Evolutionary conservation across 163 green algal species (phyloP), one percentile per base, ranked within the genome.

Genomic region (Scenedesmus sp.): DNA sequence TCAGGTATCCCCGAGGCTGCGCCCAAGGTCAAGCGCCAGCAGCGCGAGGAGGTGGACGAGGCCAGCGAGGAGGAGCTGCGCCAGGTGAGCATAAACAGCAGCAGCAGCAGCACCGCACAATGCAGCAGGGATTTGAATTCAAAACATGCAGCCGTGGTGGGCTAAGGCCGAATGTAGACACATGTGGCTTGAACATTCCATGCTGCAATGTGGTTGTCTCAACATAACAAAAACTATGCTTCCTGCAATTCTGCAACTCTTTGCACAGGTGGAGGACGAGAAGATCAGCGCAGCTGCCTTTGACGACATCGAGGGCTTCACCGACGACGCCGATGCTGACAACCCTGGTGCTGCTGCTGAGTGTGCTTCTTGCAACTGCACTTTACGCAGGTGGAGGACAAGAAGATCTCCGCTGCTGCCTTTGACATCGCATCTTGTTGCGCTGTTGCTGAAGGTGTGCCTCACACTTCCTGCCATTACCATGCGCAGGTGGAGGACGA

Each of bases 1-100:
- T 93, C 93, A 52, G 94, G 94, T 92, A 96, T 96, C 67, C 93
- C 94, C 26, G 94, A 96, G 93, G 94, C 94, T 46, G 94, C 94
- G 13, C 94, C 94, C 62, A 96, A 96, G 94, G 86, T 88, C 46
- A 91, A 91, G 85, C 90, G 84, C 52, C 26, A 81, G 20, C 74
- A 74, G 56, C 85, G 76, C 55, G 73, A 88, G 46, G 90, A 91
- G 62, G 90, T 86, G 55, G 90, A 91, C 20, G 90, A 90, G 54
- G 55, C 59, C 9, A 46, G 82, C 55, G 76, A 57, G 76, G 76
- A 57, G 76, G 76, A 57, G 76, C 34, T 56, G 76, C 34, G 76
- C 10, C 10, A 70, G 62, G 62, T 70, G 10, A 20, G 62, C 62
- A 70, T 20, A 12, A 70, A 70, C 62, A 70, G 62, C 62, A 70